A percentile compares a stretch with the other conserved stretches of the same genome.
phyloP scores from a whole-genome alignment of 345 rosid species.

The Clausena lansium region DNA sequence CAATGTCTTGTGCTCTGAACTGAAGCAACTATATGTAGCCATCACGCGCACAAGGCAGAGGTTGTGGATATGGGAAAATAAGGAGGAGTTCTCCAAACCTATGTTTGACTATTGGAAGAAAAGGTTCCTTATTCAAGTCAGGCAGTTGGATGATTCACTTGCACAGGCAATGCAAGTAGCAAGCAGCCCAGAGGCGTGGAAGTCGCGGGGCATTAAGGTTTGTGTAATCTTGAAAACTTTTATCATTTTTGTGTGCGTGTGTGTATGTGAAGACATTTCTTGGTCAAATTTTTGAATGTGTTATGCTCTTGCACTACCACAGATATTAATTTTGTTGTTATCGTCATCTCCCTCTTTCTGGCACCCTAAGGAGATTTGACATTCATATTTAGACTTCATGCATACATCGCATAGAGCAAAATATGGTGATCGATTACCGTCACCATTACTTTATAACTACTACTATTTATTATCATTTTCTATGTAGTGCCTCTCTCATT shows the following conservation, averaged over 20 bases:
- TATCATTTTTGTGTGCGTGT: no score
- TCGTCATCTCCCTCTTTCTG: neutral
- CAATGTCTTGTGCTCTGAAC: slow-evolving; percentile 46
- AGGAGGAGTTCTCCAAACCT: slow-evolving; percentile 34
- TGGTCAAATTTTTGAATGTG: neutral
- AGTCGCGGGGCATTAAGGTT: slow-evolving; percentile 44
- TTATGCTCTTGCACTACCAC: neutral
- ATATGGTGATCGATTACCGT: neutral
- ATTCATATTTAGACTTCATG: no score
- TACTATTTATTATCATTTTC: no score
- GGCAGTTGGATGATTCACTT: slow-evolving; percentile 34
- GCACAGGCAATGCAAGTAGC: slow-evolving; percentile 41
- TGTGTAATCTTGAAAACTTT: neutral
- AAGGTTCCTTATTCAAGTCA: slow-evolving; percentile 33
- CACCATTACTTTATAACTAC: no score
- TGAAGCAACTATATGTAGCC: slow-evolving; percentile 51
- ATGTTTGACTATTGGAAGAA: slow-evolving; percentile 39
- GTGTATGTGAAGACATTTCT: neutral
- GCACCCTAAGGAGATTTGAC: neutral
- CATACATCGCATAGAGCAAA: no score
- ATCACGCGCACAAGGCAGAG: slow-evolving; percentile 58
- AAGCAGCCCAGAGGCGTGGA: slow-evolving; percentile 51
- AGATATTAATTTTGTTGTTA: neutral
- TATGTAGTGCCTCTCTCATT: no score
- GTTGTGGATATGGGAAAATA: slow-evolving; percentile 51